Conservation (phyloP, 2,329 filamentous ascomycete species). For the Cladophialophora psammophila region DNA sequence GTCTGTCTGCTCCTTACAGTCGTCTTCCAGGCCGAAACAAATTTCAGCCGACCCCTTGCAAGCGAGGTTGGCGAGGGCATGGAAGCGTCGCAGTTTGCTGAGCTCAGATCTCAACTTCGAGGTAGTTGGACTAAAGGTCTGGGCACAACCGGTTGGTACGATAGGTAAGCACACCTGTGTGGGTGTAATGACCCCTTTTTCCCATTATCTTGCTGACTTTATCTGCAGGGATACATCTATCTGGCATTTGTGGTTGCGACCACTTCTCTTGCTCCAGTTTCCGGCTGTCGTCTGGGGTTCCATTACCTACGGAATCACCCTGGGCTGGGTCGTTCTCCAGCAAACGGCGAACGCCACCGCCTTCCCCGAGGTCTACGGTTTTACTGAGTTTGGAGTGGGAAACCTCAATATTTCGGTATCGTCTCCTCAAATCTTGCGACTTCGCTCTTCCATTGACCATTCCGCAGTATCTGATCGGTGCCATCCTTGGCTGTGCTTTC, state of each 20-base stretch:
- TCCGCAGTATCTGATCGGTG: conserved; percentile 9
- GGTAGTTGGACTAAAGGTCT: conserved; percentile 4
- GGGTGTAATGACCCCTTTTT: background rate
- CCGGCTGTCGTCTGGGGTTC: conserved; percentile 17
- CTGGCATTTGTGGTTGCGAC: conserved; percentile 10
- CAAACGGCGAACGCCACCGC: conserved; percentile 19
- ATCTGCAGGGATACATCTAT: conserved; percentile 12
- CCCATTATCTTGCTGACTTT: conserved; percentile 3
- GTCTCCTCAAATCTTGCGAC: background rate
- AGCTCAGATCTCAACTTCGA: background rate
- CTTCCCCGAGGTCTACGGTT: conserved; percentile 22
- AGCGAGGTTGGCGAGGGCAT: conserved; percentile 13
- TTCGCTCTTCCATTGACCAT: background rate
- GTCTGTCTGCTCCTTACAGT: conserved; percentile 8
- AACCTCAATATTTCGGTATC: conserved; percentile 23
- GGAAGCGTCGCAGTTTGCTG: background rate
- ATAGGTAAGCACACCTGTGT: conserved; percentile 15
- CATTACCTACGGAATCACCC: conserved; percentile 19
- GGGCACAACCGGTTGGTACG: conserved; percentile 16
- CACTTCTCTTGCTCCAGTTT: conserved; percentile 8
- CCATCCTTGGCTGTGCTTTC: conserved; percentile 13
- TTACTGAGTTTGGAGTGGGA: conserved; percentile 14
- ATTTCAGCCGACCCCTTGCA: conserved; percentile 9
- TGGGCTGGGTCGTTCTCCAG: conserved; percentile 24
- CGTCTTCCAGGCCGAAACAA: conserved; percentile 18